Base-by-base conservation (phyloP, 495 filamentous ascomycete species). In the Lasiosphaeria miniovina region DNA sequence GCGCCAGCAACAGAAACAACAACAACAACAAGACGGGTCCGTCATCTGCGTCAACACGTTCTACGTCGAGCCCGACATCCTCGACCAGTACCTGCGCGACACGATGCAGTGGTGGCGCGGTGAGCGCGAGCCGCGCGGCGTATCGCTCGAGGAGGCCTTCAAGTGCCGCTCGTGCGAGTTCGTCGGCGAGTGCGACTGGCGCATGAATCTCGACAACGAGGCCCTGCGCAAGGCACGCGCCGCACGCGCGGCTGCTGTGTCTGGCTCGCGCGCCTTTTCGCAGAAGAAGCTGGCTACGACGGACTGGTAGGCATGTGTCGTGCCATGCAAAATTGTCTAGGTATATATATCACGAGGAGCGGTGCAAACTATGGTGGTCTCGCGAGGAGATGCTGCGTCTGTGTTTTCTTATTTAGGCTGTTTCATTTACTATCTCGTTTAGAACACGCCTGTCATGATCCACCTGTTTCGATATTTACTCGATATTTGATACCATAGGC, bases 31-130 rank as follows among this genome's bases (percentile, higher is more conserved):
- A 5, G 54, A 51, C 68, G 91, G 70, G 0, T 15, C 54, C 2
- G 49, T 73, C 32, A 75, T 96, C 12, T 90, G 89, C 46, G 78
- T 71, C 12, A 86, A 88, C 57, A 80, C 83, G 0, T 90, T 96
- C 69, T 76, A 82, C 3, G 90, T 90, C 60, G 86, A 93, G 61
- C 81, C 80, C 3, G 68, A 76, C 3, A 75, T 68, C 15, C 71
- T 97, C 54, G 79, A 84, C 35, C 65, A 66, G 2, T 94, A 96
- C 68, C 62, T 96, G 2, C 67, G 71, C 4, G 77, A 86, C 31
- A 86, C 88, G 67, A 82, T 98, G 81, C 68, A 77, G 33, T 98
- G 90, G 91, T 98, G 94, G 94, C 84, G 80, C 46, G 94, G 95
- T 4, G 80, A 91, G 68, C 72, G 93, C 15, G 75, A 80, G 57